Conservation (phyloP, 2,329 filamentous ascomycete genomes). For the Sarocladium oryzae region DNA sequence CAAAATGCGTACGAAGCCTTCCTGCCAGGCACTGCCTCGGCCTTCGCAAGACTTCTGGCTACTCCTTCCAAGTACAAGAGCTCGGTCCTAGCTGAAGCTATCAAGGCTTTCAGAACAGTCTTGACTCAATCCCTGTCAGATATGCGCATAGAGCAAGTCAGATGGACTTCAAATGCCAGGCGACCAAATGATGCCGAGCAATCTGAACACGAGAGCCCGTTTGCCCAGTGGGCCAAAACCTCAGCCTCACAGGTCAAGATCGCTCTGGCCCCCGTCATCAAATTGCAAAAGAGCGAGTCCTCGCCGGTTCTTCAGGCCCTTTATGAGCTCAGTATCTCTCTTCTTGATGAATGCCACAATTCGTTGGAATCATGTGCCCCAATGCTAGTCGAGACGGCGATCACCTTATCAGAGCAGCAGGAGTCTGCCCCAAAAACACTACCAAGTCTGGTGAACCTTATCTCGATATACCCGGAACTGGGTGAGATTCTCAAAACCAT, state of each 20-base stretch:
- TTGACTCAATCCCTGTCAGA: slow-evolving; percentile 53
- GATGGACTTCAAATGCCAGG: neutral
- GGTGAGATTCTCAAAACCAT: slow-evolving; percentile 60
- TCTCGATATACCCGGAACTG: slow-evolving; percentile 55
- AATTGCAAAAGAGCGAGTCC: slow-evolving; percentile 64
- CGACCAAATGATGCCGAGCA: slow-evolving; percentile 13
- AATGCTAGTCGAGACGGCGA: slow-evolving; percentile 74
- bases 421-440: slow-evolving; percentile 18
- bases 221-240: slow-evolving; percentile 64
- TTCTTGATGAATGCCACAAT: slow-evolving; percentile 72
- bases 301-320: slow-evolving; percentile 62
- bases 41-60: slow-evolving; percentile 67
- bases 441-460: slow-evolving; percentile 54
- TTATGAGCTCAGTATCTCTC: slow-evolving; percentile 61
- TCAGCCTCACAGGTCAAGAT: slow-evolving; percentile 77
- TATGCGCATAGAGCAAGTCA: slow-evolving; percentile 30
- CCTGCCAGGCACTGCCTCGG: slow-evolving; percentile 80
- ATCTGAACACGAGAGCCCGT: slow-evolving; percentile 23
- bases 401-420: slow-evolving; percentile 49
- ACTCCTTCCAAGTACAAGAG: slow-evolving; percentile 53
- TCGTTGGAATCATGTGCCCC: slow-evolving; percentile 63
- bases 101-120: slow-evolving; percentile 51
- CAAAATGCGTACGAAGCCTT: slow-evolving; percentile 75
- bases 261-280: slow-evolving; percentile 71
- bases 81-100: slow-evolving; percentile 54